Percentiles rank a stretch among this genome's conserved stretches.
phyloP scores from a whole-genome alignment of 192 early-diverging fungal genomes.

The Physocladia obscura region DNA sequence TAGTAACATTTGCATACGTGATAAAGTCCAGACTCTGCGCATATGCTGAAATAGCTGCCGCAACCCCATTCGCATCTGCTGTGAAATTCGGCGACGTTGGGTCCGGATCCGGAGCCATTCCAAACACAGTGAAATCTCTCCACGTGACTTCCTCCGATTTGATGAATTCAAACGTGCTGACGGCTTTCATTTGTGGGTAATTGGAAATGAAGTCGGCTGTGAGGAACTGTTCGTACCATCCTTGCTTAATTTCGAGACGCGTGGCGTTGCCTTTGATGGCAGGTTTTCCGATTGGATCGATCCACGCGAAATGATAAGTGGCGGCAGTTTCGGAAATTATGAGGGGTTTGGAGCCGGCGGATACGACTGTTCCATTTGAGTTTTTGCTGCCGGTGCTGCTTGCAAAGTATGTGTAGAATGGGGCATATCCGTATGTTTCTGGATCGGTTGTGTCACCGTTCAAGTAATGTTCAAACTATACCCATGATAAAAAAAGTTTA shows the following conservation, averaged over 20 bases:
- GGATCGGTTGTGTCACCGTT: constrained; percentile 1
- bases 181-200: constrained; percentile 37
- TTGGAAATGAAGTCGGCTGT: not conserved
- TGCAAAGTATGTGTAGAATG: constrained; percentile 30
- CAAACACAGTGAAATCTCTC: constrained; percentile 40
- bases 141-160: constrained; percentile 39
- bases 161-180: constrained; percentile 41
- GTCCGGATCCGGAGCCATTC: not conserved
- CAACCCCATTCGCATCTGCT: not conserved
- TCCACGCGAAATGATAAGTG: constrained; percentile 1
- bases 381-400: not conserved
- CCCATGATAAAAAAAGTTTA: not conserved
- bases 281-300: not conserved
- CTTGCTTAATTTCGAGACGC: constrained; percentile 27
- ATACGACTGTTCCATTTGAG: not conserved
- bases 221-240: constrained; percentile 24
- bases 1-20: not conserved
- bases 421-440: not conserved
- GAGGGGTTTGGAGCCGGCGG: constrained; percentile 10
- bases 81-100: not conserved
- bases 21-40: constrained; percentile 4
- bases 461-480: constrained; percentile 21
- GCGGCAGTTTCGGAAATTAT: constrained; percentile 19
- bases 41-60: not conserved
- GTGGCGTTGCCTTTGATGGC: not conserved